Conservation (phyloP, 2,329 filamentous ascomycete genomes). For the Trichophyton schoenleinii region DNA sequence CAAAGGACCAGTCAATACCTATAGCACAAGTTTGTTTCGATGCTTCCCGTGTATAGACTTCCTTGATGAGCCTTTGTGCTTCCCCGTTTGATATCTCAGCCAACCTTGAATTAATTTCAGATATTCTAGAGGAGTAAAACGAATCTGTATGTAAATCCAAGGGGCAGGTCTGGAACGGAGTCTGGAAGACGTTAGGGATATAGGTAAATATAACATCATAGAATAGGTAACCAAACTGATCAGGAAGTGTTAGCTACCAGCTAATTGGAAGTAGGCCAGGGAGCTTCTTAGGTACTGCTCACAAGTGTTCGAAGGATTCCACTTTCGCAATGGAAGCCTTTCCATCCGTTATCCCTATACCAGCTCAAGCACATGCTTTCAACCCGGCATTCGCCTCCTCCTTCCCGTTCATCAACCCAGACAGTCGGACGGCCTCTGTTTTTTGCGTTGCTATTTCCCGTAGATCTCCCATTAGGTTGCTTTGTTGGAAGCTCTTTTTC, state of each 20-base stretch:
- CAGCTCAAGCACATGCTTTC: slow-evolving; percentile 87
- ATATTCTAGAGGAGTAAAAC: slow-evolving; percentile 75
- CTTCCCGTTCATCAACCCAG: slow-evolving; percentile 70
- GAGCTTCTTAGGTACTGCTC: slow-evolving; percentile 7
- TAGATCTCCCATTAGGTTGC: slow-evolving; percentile 11
- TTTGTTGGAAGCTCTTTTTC: slow-evolving; percentile 40
- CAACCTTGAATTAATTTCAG: slow-evolving; percentile 77
- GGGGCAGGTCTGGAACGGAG: slow-evolving; percentile 84
- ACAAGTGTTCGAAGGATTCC: slow-evolving; percentile 77
- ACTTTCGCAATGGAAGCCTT: slow-evolving; percentile 87
- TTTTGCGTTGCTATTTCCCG: slow-evolving; percentile 8
- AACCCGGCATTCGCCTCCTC: slow-evolving; percentile 64
- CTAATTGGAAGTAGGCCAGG: neutral
- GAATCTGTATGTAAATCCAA: slow-evolving; percentile 85
- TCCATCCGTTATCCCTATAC: slow-evolving; percentile 76
- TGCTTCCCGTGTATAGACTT: slow-evolving; percentile 56
- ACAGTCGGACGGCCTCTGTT: slow-evolving; percentile 48
- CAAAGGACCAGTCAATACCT: slow-evolving; percentile 83
- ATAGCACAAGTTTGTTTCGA: slow-evolving; percentile 72
- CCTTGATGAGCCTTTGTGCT: slow-evolving; percentile 52
- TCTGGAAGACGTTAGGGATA: slow-evolving; percentile 94
- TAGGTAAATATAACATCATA: slow-evolving; percentile 88
- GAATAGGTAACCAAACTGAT: slow-evolving; percentile 67
- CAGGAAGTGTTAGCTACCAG: neutral
- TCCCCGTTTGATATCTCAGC: slow-evolving; percentile 77